Conservation (phyloP, 352 stramenopile species). For the Plasmopara viticola region DNA sequence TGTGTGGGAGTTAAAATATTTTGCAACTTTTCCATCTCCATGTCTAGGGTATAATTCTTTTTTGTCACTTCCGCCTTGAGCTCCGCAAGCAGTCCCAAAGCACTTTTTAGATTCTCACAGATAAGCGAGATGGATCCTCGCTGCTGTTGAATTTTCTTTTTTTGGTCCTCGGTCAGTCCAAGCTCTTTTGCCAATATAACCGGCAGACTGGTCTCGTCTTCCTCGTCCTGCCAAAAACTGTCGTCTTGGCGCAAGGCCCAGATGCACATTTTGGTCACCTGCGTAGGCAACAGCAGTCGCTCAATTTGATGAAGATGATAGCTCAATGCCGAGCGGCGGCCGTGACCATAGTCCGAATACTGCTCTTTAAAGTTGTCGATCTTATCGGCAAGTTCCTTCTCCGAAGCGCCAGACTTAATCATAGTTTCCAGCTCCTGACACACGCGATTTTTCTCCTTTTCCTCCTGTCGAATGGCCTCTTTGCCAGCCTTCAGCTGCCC, state of each 20-base stretch:
- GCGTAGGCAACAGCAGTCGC: constrained; percentile 89
- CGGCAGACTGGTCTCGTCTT: constrained; percentile 87
- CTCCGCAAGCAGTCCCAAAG: constrained; percentile 81
- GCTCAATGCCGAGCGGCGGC: constrained; percentile 76
- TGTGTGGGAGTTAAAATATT: constrained; percentile 92
- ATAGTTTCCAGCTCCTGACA: constrained; percentile 79
- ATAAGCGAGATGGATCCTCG: constrained; percentile 68
- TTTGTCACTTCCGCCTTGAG: constrained; percentile 84
- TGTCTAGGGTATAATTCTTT: constrained; percentile 90
- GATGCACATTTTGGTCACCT: constrained; percentile 93
- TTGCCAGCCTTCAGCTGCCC: constrained; percentile 85
- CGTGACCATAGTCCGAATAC: constrained; percentile 89
- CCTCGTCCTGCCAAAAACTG: constrained; percentile 84
- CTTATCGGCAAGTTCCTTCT: constrained; percentile 89
- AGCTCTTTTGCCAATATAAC: constrained; percentile 88
- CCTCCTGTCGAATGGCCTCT: constrained; percentile 79
- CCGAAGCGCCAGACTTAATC: constrained; percentile 69
- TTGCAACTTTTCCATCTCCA: constrained; percentile 91
- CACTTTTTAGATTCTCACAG: constrained; percentile 86
- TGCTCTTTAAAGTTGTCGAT: constrained; percentile 94
- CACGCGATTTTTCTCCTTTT: constrained; percentile 82
- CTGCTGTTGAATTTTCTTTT: constrained; percentile 90
- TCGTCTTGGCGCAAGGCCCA: constrained; percentile 88
- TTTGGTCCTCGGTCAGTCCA: constrained; percentile 88
- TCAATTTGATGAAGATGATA: constrained; percentile 93